These are phyloP conservation scores for Aspergillus phoenicis DNA, from an alignment of 2,329 filamentous ascomycete species.

Conservation along the genomic window DNA sequence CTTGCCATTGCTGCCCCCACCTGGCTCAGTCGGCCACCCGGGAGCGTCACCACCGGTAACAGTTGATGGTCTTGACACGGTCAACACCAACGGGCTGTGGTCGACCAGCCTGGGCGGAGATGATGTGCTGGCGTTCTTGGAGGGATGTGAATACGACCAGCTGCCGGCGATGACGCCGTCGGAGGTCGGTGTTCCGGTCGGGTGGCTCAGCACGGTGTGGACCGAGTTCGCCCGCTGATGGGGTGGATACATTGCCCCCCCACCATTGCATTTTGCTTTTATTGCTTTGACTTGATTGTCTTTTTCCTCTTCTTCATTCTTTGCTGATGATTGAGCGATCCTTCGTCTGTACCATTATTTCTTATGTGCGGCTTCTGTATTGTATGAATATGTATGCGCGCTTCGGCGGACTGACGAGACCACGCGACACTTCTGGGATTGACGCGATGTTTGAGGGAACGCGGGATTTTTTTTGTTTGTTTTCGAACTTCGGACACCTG, in stretches of 20 bases:
- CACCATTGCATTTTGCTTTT: not conserved
- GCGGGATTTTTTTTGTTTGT: not conserved
- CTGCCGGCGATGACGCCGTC: conserved; percentile 30
- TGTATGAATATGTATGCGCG: conserved; percentile 29
- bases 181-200: conserved; percentile 35
- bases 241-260: no score
- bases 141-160: conserved; percentile 38
- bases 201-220: conserved; percentile 43
- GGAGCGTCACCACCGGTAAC: conserved; percentile 36
- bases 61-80: conserved; percentile 28
- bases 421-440: conserved; percentile 13
- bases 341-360: conserved; percentile 32
- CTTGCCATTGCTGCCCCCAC: conserved; percentile 40
- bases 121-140: conserved; percentile 41
- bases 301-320: conserved; percentile 10
- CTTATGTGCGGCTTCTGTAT: conserved; percentile 26
- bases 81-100: conserved; percentile 28
- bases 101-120: conserved; percentile 42
- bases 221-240: conserved; percentile 33
- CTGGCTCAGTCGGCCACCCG: conserved; percentile 34
- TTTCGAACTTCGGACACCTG: not conserved
- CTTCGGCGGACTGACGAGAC: conserved; percentile 18
- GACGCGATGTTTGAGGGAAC: conserved; percentile 2
- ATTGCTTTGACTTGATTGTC: not conserved
- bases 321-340: conserved; percentile 8